These are phyloP conservation scores for Encephalitozoon romaleae DNA, from an alignment of 371 early-diverging fungal species.

Conservation along the genomic window DNA sequence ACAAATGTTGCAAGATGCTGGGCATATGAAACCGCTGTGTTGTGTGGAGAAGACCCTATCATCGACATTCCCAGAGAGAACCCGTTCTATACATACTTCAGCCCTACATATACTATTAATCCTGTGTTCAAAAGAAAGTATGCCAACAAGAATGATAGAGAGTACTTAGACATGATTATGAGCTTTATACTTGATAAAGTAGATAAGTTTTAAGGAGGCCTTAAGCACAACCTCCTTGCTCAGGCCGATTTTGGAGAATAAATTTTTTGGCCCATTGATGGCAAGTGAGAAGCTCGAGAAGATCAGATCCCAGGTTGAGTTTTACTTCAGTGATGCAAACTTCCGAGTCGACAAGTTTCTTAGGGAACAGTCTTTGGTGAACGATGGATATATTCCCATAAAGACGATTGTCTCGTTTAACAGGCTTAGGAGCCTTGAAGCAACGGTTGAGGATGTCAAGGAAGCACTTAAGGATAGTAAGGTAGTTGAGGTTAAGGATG, in stretches of 20 bases:
- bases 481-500: conserved; percentile 41
- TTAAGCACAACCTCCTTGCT: background rate
- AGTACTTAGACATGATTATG: conserved; percentile 49
- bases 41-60: conserved; percentile 69
- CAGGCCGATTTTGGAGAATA: background rate
- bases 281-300: conserved; percentile 12
- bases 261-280: conserved; percentile 3
- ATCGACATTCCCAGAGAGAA: conserved; percentile 49
- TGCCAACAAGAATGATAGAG: conserved; percentile 43
- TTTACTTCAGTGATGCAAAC: conserved; percentile 61
- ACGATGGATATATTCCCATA: conserved; percentile 49
- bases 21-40: conserved; percentile 88
- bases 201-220: conserved; percentile 33
- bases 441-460: conserved; percentile 43
- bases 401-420: conserved; percentile 52
- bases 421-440: conserved; percentile 38
- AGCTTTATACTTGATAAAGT: conserved; percentile 44
- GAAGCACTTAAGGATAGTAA: conserved; percentile 39
- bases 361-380: conserved; percentile 31
- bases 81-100: conserved; percentile 58
- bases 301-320: conserved; percentile 58
- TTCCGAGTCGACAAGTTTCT: conserved; percentile 57
- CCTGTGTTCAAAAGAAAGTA: conserved; percentile 18
- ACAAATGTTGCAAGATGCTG: conserved; percentile 80
- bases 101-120: conserved; percentile 41